phyloP scores from a whole-genome alignment of 805 yeast genomes.

The Komagataella mondaviorum region DNA sequence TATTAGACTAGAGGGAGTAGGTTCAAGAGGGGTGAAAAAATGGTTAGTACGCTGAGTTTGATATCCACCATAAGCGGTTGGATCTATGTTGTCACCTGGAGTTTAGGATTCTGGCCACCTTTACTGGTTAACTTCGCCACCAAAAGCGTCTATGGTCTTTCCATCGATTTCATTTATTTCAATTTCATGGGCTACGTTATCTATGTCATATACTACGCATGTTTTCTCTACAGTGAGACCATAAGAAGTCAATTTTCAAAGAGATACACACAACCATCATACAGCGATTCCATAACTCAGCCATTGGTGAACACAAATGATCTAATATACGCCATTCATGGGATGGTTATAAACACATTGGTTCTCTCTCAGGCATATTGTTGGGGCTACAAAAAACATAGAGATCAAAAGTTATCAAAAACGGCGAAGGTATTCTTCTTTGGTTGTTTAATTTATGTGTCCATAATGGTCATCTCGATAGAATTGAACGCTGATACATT shows the following conservation, averaged over 20 bases:
- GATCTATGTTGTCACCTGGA: slow-evolving; percentile 17
- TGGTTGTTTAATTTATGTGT: slow-evolving; percentile 1
- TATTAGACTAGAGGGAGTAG: not conserved
- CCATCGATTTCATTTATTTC: slow-evolving; percentile 20
- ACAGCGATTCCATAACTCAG: not conserved
- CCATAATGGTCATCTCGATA: slow-evolving; percentile 7
- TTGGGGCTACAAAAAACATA: slow-evolving; percentile 20
- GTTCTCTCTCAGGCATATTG: slow-evolving; percentile 18
- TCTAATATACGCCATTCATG: slow-evolving; percentile 17
- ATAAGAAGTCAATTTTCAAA: slow-evolving; percentile 16
- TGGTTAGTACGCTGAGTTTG: not conserved
- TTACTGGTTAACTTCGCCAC: slow-evolving; percentile 16
- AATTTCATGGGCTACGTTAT: slow-evolving; percentile 18
- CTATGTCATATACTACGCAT: slow-evolving; percentile 16
- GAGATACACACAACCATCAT: slow-evolving; percentile 9
- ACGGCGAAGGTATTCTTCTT: slow-evolving; percentile 7
- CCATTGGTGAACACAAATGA: slow-evolving; percentile 19
- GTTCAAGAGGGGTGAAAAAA: not conserved
- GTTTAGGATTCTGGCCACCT: slow-evolving; percentile 18
- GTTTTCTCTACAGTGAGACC: slow-evolving; percentile 8
- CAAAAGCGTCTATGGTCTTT: slow-evolving; percentile 20
- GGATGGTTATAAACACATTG: slow-evolving; percentile 12
- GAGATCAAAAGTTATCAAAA: slow-evolving; percentile 14
- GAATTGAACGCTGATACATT: slow-evolving; percentile 4
- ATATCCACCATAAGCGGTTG: slow-evolving; percentile 15